A percentile compares a stretch with the other conserved stretches of the same genome.
These are phyloP conservation scores for Castanopsis chinensis DNA, from an alignment of 306 rosid species.

Conservation along the genomic window DNA sequence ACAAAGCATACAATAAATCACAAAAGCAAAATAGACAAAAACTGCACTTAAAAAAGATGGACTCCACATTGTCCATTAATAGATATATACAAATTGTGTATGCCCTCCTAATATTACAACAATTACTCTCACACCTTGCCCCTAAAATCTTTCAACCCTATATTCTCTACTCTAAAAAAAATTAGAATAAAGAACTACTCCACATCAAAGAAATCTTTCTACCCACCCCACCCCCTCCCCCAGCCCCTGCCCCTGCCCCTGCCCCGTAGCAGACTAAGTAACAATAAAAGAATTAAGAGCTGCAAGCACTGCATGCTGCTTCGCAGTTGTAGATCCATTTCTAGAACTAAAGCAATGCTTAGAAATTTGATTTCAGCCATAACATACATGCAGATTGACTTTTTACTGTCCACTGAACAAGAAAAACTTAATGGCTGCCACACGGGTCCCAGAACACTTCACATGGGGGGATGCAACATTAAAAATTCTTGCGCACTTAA, in stretches of 20 bases:
- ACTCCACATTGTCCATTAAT: conserved; percentile 5
- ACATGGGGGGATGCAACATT: conserved; percentile 16
- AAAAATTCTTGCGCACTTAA: conserved; percentile 13
- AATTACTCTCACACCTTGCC: conserved; percentile 5
- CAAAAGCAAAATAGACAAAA: no score
- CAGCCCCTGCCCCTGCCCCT: conserved; percentile 4
- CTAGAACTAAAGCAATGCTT: conserved; percentile 15
- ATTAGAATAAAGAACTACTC: not conserved
- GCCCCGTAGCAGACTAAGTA: conserved; percentile 23
- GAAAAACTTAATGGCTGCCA: conserved; percentile 22
- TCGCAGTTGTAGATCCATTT: conserved; percentile 14
- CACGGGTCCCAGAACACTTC: conserved; percentile 13
- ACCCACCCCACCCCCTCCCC: no score
- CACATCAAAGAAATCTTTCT: not conserved
- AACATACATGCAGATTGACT: conserved; percentile 11
- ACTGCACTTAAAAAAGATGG: not conserved
- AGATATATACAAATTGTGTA: conserved; percentile 32
- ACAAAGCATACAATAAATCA: no score
- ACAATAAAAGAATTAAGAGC: conserved; percentile 5
- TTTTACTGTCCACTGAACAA: not conserved
- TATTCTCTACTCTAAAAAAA: not conserved
- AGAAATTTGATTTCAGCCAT: conserved; percentile 16
- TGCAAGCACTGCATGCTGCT: not conserved
- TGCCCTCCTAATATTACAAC: conserved; percentile 7
- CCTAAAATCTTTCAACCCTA: conserved; percentile 1